Evolutionary conservation across 2,329 filamentous ascomycete genomes (phyloP).

Genomic region (Tolypocladium guangdongense): DNA sequence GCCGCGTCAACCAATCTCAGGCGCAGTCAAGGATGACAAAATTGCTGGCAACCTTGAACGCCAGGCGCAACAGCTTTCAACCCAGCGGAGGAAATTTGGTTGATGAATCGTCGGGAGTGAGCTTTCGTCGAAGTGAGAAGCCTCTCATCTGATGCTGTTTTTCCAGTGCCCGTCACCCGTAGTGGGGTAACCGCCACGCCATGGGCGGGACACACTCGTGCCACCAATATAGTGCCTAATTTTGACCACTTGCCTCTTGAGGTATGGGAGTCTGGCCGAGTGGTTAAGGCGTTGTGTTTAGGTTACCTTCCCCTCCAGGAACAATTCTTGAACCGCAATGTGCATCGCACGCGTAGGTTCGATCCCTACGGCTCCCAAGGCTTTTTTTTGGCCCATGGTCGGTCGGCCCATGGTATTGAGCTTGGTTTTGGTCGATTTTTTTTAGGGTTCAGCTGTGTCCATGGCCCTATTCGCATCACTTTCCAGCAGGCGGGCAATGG

Average conservation of each 20-base stretch:
- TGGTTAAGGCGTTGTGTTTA: constrained; percentile 48
- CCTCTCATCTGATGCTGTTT: not conserved
- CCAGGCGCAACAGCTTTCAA: not conserved
- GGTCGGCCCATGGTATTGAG: no score
- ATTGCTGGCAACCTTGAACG: accelerated
- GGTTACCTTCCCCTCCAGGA: constrained; percentile 15
- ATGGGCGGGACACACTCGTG: not conserved
- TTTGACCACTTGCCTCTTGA: constrained; percentile 1
- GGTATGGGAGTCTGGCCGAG: constrained; percentile 35
- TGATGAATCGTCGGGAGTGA: not conserved
- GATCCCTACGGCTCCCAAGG: constrained; percentile 37
- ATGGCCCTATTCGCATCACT: no score
- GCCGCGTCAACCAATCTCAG: not conserved
- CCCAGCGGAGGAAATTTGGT: no score
- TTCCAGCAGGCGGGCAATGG: no score
- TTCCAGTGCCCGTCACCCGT: not conserved
- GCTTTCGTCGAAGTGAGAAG: no score
- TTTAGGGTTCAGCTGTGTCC: no score
- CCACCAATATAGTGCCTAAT: not conserved
- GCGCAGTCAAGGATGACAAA: not conserved
- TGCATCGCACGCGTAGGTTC: constrained; percentile 37
- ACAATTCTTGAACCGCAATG: constrained; percentile 26
- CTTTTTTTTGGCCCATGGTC: constrained; percentile 11
- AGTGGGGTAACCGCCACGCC: not conserved
- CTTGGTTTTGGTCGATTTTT: no score